Conservation (phyloP, 2,329 filamentous ascomycete genomes). For the Aspergillus alliaceus region DNA sequence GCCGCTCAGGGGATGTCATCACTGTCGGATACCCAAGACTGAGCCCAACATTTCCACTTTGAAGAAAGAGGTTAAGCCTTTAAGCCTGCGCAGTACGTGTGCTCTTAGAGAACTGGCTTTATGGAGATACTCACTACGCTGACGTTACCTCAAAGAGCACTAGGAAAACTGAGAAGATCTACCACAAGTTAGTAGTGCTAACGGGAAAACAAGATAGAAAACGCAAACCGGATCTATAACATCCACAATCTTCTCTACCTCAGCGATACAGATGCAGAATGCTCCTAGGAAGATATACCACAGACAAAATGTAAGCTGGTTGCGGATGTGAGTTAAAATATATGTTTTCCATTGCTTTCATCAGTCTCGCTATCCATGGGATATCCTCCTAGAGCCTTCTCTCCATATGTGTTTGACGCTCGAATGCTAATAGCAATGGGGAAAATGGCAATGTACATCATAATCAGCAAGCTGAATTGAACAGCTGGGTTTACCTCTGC, state of each 20-base stretch:
- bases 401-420: conserved; percentile 67
- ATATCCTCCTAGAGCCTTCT: conserved; percentile 61
- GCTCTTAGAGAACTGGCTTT: too few relatives aligned
- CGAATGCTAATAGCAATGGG: conserved; percentile 93
- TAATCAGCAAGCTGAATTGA: conserved; percentile 66
- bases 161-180: conserved; percentile 59
- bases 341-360: conserved; percentile 38
- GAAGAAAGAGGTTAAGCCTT: too few relatives aligned
- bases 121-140: conserved; percentile 36
- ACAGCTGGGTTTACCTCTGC: conserved; percentile 54
- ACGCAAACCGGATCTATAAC: too few relatives aligned
- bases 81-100: too few relatives aligned
- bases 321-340: conserved; percentile 57
- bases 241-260: too few relatives aligned
- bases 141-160: conserved; percentile 48
- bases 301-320: conserved; percentile 65
- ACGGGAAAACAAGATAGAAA: conserved; percentile 33
- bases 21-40: conserved; percentile 33
- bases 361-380: conserved; percentile 31
- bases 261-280: conserved; percentile 59
- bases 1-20: conserved; percentile 39
- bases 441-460: conserved; percentile 99
- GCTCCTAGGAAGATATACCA: conserved; percentile 64
- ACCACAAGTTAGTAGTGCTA: too few relatives aligned
- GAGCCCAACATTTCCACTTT: conserved; percentile 36